Evolutionary conservation across 2,329 filamentous ascomycete genomes (phyloP).

Genomic region (Diaporthe humulicola): DNA sequence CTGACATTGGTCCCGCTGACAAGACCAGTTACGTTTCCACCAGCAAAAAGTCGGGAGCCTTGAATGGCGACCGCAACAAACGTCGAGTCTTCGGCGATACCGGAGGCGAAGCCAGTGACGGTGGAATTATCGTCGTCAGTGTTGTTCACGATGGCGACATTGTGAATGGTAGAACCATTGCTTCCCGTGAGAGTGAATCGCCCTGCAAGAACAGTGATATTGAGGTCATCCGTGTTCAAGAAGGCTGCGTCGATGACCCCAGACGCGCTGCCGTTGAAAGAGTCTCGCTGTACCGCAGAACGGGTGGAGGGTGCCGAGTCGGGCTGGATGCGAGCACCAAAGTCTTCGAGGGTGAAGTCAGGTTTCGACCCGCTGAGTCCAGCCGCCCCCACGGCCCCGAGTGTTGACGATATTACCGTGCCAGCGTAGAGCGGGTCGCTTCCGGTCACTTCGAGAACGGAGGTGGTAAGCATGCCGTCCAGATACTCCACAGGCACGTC

Average conservation of each 20-base stretch:
- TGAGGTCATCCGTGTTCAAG: constrained; percentile 76
- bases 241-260: constrained; percentile 86
- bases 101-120: constrained; percentile 77
- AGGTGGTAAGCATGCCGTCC: constrained; percentile 79
- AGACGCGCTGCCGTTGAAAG: constrained; percentile 58
- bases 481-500: constrained; percentile 74
- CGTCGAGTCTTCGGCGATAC: constrained; percentile 78
- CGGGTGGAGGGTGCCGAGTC: constrained; percentile 46
- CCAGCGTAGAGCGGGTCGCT: constrained; percentile 82
- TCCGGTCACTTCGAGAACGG: constrained; percentile 73
- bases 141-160: constrained; percentile 86
- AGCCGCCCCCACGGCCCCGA: constrained; percentile 80
- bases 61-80: constrained; percentile 79
- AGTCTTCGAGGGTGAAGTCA: constrained; percentile 27
- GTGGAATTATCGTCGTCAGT: constrained; percentile 72
- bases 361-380: constrained; percentile 64
- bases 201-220: constrained; percentile 89
- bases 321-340: constrained; percentile 54
- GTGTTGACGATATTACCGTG: constrained; percentile 81
- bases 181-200: constrained; percentile 81
- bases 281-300: constrained; percentile 61
- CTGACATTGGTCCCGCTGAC: constrained; percentile 73
- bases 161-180: constrained; percentile 80
- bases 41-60: constrained; percentile 81
- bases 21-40: constrained; percentile 82